Evolutionary conservation across 2,329 filamentous ascomycete genomes (phyloP).

Genomic region (Sporothrix pallida): DNA sequence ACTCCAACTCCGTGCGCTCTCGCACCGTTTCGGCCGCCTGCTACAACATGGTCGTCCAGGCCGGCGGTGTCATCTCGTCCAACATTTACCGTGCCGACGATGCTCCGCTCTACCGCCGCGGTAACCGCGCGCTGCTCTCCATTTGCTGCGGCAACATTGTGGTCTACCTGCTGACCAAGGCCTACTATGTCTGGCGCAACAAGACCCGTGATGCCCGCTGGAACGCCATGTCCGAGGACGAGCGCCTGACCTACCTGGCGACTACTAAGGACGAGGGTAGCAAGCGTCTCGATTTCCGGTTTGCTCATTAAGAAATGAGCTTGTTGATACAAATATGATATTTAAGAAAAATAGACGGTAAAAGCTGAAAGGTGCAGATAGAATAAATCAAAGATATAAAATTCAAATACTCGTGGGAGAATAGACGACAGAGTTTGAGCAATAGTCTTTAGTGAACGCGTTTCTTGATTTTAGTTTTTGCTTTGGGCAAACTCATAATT

Average conservation of each 20-base stretch:
- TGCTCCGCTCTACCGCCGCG: conserved; percentile 57
- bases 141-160: conserved; percentile 48
- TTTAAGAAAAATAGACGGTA: neutral
- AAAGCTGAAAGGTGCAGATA: neutral
- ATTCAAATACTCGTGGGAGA: no score
- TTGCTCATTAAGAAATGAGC: conserved; percentile 40
- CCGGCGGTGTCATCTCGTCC: conserved; percentile 49
- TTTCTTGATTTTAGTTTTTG: no score
- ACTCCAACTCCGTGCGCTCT: conserved; percentile 66
- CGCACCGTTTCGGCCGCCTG: conserved; percentile 66
- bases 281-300: conserved; percentile 46
- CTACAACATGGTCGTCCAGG: conserved; percentile 64
- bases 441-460: no score
- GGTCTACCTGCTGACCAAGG: conserved; percentile 43
- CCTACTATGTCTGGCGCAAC: conserved; percentile 47
- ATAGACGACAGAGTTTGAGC: no score
- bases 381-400: no score
- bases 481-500: no score
- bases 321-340: no score
- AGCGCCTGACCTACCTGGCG: conserved; percentile 43
- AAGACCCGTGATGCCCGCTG: conserved; percentile 41
- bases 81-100: conserved; percentile 51
- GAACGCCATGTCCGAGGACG: conserved; percentile 43
- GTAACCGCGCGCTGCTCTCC: conserved; percentile 61
- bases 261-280: conserved; percentile 45